Percentiles rank a stretch among this genome's conserved stretches.
These are phyloP conservation scores for Zalaria sp. DNA, from an alignment of 2,329 filamentous ascomycete species.

Conservation along the genomic window DNA sequence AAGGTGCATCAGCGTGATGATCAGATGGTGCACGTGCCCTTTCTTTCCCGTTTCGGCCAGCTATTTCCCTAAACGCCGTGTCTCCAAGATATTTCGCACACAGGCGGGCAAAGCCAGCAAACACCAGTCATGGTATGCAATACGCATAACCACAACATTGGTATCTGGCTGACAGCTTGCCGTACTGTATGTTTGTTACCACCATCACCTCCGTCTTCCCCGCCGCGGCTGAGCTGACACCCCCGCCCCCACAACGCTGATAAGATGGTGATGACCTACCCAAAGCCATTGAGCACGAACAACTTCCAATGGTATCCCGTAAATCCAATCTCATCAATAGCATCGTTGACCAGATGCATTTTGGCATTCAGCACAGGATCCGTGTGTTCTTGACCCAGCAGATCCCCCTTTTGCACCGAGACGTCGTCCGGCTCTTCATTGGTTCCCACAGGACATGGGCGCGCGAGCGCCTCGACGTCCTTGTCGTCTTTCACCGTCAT, in stretches of 20 bases:
- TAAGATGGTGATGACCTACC: slow-evolving; percentile 19
- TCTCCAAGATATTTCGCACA: background rate
- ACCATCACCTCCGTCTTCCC: too few species aligned
- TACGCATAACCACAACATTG: too few species aligned
- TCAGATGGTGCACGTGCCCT: too few species aligned
- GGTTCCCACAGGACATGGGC: too few species aligned
- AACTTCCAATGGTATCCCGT: slow-evolving; percentile 42
- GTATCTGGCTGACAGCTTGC: too few species aligned
- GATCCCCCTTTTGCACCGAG: slow-evolving; percentile 27
- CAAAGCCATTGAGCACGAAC: slow-evolving; percentile 48
- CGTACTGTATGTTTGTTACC: background rate
- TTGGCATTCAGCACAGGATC: slow-evolving; percentile 51
- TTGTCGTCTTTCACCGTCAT: too few species aligned
- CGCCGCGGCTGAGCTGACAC: too few species aligned
- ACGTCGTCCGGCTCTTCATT: slow-evolving; percentile 5
- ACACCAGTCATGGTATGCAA: background rate
- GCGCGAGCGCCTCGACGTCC: too few species aligned
- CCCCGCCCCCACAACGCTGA: background rate
- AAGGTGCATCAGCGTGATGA: too few species aligned
- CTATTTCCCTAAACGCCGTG: too few species aligned
- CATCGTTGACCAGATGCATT: slow-evolving; percentile 57
- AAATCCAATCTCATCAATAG: slow-evolving; percentile 40
- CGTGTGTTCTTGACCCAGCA: slow-evolving; percentile 42
- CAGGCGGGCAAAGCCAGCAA: background rate
- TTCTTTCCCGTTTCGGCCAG: too few species aligned